A percentile compares a stretch with the other conserved stretches of the same genome.
Evolutionary conservation across 208 protist genomes (phyloP).

Genomic region (Naegleria gruberi): DNA sequence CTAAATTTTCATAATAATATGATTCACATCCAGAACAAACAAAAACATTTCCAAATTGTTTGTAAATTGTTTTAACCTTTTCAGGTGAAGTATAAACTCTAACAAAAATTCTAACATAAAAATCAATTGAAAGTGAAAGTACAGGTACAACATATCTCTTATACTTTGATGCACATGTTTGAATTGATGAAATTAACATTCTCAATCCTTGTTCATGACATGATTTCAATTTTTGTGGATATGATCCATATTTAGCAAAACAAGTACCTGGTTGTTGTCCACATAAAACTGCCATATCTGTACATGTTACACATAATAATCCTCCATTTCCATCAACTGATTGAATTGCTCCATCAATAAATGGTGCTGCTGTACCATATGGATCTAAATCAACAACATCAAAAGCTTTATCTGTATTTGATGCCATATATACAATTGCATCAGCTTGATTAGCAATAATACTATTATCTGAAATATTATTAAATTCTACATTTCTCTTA

Average conservation of each 20-base stretch:
- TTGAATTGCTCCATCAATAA: conserved; percentile 91
- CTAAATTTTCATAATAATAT: conserved; percentile 79
- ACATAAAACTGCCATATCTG: conserved; percentile 93
- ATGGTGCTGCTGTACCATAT: conserved; percentile 93
- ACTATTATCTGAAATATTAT: conserved; percentile 64
- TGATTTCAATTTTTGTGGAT: conserved; percentile 60
- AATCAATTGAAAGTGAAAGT: conserved; percentile 93
- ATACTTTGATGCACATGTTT: conserved; percentile 73
- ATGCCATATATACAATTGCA: conserved; percentile 57
- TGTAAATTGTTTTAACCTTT: conserved; percentile 72
- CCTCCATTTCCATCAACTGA: conserved; percentile 84
- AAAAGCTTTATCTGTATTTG: conserved; percentile 63
- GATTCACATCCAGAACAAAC: conserved; percentile 87
- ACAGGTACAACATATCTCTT: conserved; percentile 91
- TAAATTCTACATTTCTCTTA: conserved; percentile 83
- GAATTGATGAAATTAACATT: neutral
- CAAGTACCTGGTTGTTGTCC: conserved; percentile 92
- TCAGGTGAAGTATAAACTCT: conserved; percentile 79
- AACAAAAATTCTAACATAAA: conserved; percentile 98
- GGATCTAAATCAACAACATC: conserved; percentile 98
- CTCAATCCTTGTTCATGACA: conserved; percentile 27
- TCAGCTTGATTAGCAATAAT: conserved; percentile 78
- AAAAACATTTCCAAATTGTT: conserved; percentile 75
- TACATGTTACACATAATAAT: conserved; percentile 95
- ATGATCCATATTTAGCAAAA: conserved; percentile 91